phyloP scores from a whole-genome alignment of 225 moss, liverwort and hornwort species.

The Bryoerythrophyllum caledonicum region DNA sequence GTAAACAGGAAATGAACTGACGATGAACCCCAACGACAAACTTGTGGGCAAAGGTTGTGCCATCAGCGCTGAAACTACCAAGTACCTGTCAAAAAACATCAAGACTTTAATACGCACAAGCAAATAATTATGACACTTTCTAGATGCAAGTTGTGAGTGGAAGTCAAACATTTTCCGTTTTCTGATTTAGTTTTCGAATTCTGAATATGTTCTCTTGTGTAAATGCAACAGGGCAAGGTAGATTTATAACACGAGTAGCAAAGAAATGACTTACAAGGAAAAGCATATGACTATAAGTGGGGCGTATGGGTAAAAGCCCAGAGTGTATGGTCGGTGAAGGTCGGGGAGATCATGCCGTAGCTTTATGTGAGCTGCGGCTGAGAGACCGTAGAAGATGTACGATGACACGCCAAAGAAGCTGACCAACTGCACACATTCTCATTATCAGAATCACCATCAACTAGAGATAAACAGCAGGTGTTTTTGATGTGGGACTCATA shows the following conservation, averaged over 20 bases:
- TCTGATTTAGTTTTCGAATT: too few species aligned
- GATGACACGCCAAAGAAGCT: conserved; percentile 76
- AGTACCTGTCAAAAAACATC: conserved; percentile 51
- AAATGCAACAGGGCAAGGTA: too few species aligned
- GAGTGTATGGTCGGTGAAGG: conserved; percentile 69
- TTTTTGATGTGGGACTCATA: conserved; percentile 22
- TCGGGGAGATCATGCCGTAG: conserved; percentile 65
- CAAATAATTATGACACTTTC: background rate
- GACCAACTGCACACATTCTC: conserved; percentile 52
- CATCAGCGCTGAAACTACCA: conserved; percentile 49
- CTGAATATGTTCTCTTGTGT: too few species aligned
- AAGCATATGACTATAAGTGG: conserved; percentile 50
- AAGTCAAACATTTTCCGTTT: too few species aligned
- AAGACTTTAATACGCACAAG: background rate
- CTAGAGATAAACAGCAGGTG: background rate
- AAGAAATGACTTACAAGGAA: conserved; percentile 49
- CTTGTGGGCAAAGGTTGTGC: conserved; percentile 56
- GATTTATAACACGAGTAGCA: background rate
- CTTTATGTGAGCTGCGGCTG: conserved; percentile 65
- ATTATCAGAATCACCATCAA: conserved; percentile 10
- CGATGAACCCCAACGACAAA: conserved; percentile 52
- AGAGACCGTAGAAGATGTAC: conserved; percentile 56
- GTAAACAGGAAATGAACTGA: conserved; percentile 66
- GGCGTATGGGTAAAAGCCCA: conserved; percentile 70
- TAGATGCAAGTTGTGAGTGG: too few species aligned